These are phyloP conservation scores for Yarrowia galli DNA, from an alignment of 1,139 yeast genomes.

Conservation along the genomic window DNA sequence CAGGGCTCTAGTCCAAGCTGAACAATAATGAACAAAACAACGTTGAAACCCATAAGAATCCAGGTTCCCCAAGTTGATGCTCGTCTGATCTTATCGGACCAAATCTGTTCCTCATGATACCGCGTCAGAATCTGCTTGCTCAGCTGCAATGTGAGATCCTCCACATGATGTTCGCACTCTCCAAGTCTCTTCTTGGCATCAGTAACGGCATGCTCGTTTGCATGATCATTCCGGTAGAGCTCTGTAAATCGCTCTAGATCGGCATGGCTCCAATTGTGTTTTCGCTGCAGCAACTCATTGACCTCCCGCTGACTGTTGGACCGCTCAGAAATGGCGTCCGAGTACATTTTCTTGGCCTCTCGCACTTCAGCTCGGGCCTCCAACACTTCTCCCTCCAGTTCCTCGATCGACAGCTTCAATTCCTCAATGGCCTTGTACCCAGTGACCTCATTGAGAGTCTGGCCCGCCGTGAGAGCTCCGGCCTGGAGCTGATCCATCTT, in stretches of 20 bases:
- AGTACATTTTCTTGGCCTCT: slow-evolving; percentile 61
- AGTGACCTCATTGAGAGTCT: slow-evolving; percentile 85
- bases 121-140: slow-evolving; percentile 82
- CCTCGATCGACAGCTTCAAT: slow-evolving; percentile 67
- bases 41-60: slow-evolving; percentile 85
- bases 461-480: slow-evolving; percentile 71
- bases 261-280: slow-evolving; percentile 75
- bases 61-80: slow-evolving; percentile 98
- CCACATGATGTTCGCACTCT: slow-evolving; percentile 69
- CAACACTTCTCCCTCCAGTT: slow-evolving; percentile 57
- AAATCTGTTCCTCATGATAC: slow-evolving; percentile 96
- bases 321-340: slow-evolving; percentile 69
- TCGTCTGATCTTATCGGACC: slow-evolving; percentile 95
- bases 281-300: slow-evolving; percentile 85
- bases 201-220: slow-evolving; percentile 68
- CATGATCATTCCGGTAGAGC: slow-evolving; percentile 81
- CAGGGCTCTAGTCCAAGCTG: slow-evolving; percentile 94
- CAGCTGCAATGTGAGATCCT: slow-evolving; percentile 70
- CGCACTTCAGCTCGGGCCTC: slow-evolving; percentile 60
- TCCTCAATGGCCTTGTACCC: slow-evolving; percentile 87
- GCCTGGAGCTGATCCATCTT: slow-evolving; percentile 71
- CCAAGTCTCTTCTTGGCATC: slow-evolving; percentile 60
- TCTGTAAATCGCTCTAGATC: slow-evolving; percentile 88
- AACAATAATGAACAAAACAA: slow-evolving; percentile 76
- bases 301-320: slow-evolving; percentile 82